A percentile compares a stretch with the other conserved stretches of the same genome.
Evolutionary conservation across 148 eudicot genomes (phyloP).

Genomic region (Cornus kousa): DNA sequence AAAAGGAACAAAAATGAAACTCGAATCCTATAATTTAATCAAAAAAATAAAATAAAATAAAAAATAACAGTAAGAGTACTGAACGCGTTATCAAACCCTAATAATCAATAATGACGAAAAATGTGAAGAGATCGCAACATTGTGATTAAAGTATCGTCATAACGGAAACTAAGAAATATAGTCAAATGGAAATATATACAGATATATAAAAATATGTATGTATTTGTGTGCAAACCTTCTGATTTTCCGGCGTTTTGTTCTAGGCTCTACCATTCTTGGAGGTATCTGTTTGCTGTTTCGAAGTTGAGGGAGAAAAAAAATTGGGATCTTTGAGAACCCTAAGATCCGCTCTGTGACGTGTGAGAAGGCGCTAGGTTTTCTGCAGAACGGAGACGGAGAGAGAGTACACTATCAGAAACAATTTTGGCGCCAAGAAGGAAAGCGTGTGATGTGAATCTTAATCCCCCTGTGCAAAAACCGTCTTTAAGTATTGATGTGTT

Average conservation of each 20-base stretch:
- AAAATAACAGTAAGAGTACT: not conserved
- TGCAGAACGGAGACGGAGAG: not conserved
- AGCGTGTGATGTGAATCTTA: not conserved
- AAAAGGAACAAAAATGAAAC: no score
- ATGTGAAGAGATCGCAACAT: constrained; percentile 1
- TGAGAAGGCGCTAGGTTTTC: constrained; percentile 17
- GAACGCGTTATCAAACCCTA: not conserved
- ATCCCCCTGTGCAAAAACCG: no score
- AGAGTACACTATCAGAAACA: not conserved
- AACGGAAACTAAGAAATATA: not conserved
- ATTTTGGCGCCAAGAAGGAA: not conserved
- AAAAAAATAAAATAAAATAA: not conserved
- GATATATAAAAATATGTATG: no score
- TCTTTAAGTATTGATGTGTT: no score
- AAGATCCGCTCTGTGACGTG: not conserved
- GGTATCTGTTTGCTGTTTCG: not conserved
- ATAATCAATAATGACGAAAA: not conserved
- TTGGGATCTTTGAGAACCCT: not conserved
- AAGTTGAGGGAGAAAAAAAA: not conserved
- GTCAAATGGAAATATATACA: not conserved
- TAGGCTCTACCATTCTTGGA: constrained; percentile 40
- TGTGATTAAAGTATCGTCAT: not conserved
- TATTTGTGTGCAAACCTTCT: constrained; percentile 36
- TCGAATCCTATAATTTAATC: no score
- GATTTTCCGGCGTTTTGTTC: constrained; percentile 63